Conservation (phyloP, 2,329 filamentous ascomycete genomes). For the Diaporthe vaccinii region DNA sequence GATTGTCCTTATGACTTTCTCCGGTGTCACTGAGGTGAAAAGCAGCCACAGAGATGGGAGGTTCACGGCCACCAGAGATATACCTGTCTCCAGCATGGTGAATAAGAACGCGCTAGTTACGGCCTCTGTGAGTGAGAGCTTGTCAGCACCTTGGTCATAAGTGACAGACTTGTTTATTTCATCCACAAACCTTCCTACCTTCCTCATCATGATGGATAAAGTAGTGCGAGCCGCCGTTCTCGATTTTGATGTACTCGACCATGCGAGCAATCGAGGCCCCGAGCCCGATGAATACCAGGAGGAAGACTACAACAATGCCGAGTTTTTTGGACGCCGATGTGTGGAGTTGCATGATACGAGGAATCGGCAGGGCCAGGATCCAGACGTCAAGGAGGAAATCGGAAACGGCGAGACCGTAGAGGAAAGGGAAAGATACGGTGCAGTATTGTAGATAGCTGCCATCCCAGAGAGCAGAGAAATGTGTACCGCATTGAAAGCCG, state of each 20-base stretch:
- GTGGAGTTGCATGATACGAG: neutral
- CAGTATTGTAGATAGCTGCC: neutral
- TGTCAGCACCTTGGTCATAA: neutral
- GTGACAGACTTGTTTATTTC: too few species aligned
- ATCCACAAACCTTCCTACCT: neutral
- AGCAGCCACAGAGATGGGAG: neutral
- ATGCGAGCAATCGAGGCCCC: neutral
- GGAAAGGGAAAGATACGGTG: neutral
- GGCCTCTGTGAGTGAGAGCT: neutral
- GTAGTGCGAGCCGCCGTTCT: neutral
- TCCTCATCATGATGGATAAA: neutral
- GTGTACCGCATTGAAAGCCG: neutral
- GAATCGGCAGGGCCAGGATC: neutral
- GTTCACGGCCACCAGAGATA: neutral
- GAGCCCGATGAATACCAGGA: neutral
- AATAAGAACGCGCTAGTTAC: neutral
- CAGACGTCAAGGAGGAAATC: neutral
- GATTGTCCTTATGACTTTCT: neutral
- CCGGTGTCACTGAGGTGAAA: neutral
- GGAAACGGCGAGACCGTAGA: neutral
- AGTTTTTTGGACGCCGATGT: neutral
- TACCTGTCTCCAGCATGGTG: neutral
- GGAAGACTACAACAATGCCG: neutral
- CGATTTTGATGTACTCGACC: neutral
- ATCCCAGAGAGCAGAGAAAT: neutral